Base-by-base conservation (phyloP, 2,329 filamentous ascomycete species). In the Ophiostoma tasmaniense region DNA sequence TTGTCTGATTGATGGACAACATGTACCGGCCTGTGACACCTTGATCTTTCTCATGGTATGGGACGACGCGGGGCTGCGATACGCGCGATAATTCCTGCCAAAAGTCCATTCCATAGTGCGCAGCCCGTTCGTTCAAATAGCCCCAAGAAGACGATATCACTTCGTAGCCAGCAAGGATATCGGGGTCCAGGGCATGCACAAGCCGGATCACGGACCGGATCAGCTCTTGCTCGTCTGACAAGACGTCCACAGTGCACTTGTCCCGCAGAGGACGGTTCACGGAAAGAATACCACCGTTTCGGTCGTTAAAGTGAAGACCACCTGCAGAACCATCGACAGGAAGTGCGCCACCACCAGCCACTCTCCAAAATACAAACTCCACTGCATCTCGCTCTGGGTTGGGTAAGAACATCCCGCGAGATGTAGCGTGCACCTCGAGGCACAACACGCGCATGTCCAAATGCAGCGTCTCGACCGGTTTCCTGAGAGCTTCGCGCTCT, bases 361-460 rank as follows among this genome's bases (percentile, higher is more conserved):
- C 89, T 68, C 93, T 90, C 93, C 94, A 99, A 75, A 98, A 96
- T 6, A 98, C 85, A 75, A 90, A 93, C 71, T 90, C 86, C 2
- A 99, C 86, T 74, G 94, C 91, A 76, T 99, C 95, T 73, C 96
- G 85, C 73, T 94, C 92, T 0, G 95, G 95, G 75, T 99, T 93
- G 0, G 95, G 93, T 2, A 92, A 85, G 10, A 97, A 83, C 66
- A 87, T 88, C 7, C 87, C 92, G 69, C 94, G 85, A 3, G 90
- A 95, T 74, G 96, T 97, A 71, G 96, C 89, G 76, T 99, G 94
- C 4, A 98, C 80, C 76, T 99, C 95, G 7, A 99, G 79, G 73
- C 93, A 96, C 91, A 99, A 93, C 22, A 90, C 92, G 73, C 91
- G 97, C 95, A 99, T 98, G 77, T 97, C 96, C 73, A 95, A 91